Evolutionary conservation across 2,329 filamentous ascomycete genomes (phyloP), one percentile per base, ranked within the genome.

Genomic region (Verticillium tricorpus): DNA sequence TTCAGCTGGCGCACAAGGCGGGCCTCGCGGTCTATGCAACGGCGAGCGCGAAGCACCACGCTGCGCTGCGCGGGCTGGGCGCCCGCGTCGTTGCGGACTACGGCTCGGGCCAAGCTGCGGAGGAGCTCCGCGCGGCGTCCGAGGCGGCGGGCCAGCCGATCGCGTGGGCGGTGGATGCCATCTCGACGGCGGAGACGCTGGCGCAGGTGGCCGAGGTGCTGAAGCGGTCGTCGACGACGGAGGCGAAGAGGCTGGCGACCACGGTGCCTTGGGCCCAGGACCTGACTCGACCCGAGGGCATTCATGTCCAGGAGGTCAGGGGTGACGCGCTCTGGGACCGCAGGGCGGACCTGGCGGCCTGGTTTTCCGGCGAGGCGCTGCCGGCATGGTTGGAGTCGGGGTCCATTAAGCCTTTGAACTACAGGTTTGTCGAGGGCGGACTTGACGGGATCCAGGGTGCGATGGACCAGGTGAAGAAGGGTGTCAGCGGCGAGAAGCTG

Each of bases 401-500:
- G 0, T 67, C 75, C 6, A 72, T 81, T 4, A 72, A 73, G 66
- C 77, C 78, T 12, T 79, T 81, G 66, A 70, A 67, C 39, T 69
- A 75, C 61, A 69, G 67, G 14, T 69, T 79, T 35, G 71, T 80
- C 5, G 78, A 80, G 59, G 79, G 76, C 0, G 58, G 58, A 8
- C 50, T 60, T 15, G 63, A 69, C 52, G 78, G 75, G 2, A 45
- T 80, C 64, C 73, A 80, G 63, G 73, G 68, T 19, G 79, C 79
- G 3, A 69, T 82, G 71, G 70, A 77, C 67, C 67, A 73, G 63
- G 67, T 81, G 61, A 71, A 78, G 60, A 71, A 74, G 57, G 79
- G 77, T 63, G 74, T 74, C 31, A 80, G 78, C 63, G 78, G 77
- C 25, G 77, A 80, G 70, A 73, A 77, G 50, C 64, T 81, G 62